phyloP scores from a whole-genome alignment of 768 basidiomycete genomes.

The Pulveroboletus ravenelii region DNA sequence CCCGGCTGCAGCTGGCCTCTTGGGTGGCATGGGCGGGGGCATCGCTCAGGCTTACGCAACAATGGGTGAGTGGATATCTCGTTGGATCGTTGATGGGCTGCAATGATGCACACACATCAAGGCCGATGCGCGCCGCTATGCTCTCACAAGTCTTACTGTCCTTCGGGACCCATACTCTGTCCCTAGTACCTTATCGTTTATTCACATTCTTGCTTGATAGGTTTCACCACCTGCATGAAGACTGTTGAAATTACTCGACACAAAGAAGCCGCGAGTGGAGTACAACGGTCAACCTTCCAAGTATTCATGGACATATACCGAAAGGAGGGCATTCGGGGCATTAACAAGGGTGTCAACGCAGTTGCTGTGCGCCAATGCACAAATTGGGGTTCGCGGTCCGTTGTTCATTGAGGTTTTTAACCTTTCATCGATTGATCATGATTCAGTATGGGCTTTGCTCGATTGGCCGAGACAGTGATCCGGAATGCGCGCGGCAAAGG shows the following conservation, averaged over 20 bases:
- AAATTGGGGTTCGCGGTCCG: slow-evolving; percentile 88
- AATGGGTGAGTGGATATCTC: slow-evolving; percentile 72
- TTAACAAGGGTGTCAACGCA: slow-evolving; percentile 99
- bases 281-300: slow-evolving; percentile 88
- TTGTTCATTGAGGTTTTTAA: not conserved
- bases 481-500: slow-evolving; percentile 73
- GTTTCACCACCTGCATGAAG: slow-evolving; percentile 99
- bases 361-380: slow-evolving; percentile 90
- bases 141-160: slow-evolving; percentile 11
- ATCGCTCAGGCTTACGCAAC: slow-evolving; percentile 97
- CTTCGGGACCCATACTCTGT: slow-evolving; percentile 7
- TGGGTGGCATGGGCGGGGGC: slow-evolving; percentile 98
- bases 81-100: not conserved
- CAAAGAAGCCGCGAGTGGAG: slow-evolving; percentile 81
- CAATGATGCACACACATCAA: slow-evolving; percentile 17
- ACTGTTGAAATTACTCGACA: slow-evolving; percentile 96
- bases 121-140: slow-evolving; percentile 20
- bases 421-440: slow-evolving; percentile 3
- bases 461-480: slow-evolving; percentile 80
- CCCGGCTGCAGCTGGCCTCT: slow-evolving; percentile 78
- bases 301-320: slow-evolving; percentile 94
- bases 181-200: not conserved
- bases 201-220: slow-evolving; percentile 37
- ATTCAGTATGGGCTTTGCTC: slow-evolving; percentile 90
- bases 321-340: slow-evolving; percentile 88